These are phyloP conservation scores for Colletotrichum orbiculare DNA, from an alignment of 2,329 filamentous ascomycete genomes.

Conservation along the genomic window DNA sequence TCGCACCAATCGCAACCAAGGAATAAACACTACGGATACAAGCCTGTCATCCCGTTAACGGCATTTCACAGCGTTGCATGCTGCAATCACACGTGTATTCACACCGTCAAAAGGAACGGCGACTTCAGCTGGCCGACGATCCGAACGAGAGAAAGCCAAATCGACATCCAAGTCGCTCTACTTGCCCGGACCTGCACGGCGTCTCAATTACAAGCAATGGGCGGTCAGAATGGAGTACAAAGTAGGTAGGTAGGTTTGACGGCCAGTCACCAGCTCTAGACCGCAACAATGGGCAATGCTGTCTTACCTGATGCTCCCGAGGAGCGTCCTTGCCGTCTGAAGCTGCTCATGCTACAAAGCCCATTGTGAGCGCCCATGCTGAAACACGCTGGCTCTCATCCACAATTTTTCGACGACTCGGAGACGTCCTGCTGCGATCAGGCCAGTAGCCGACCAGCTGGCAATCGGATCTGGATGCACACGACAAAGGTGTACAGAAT, in stretches of 20 bases:
- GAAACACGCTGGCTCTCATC: constrained; percentile 31
- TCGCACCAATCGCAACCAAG: neutral
- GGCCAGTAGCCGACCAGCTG: constrained; percentile 1
- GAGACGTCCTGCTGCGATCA: constrained; percentile 18
- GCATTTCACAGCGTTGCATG: too few species aligned
- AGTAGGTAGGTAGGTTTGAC: neutral
- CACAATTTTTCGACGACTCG: constrained; percentile 29
- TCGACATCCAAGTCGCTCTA: neutral
- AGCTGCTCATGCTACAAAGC: constrained; percentile 32
- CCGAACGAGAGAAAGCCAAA: constrained; percentile 3
- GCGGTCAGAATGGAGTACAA: neutral
- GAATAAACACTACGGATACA: neutral
- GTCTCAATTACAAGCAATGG: too few species aligned
- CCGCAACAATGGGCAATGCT: constrained; percentile 15
- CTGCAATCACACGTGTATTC: too few species aligned
- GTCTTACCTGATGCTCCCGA: constrained; percentile 15
- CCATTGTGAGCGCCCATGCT: constrained; percentile 27
- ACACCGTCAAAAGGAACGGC: too few species aligned
- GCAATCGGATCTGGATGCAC: neutral
- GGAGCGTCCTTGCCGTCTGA: constrained; percentile 33
- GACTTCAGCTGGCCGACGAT: neutral
- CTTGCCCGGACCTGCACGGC: neutral
- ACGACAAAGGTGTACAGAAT: constrained; percentile 17
- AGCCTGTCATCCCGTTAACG: neutral
- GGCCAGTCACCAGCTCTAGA: neutral